A percentile compares a stretch with the other conserved stretches of the same genome.
These are phyloP conservation scores for Solanum habrochaites DNA, from an alignment of 257 asterid species.

Conservation along the genomic window DNA sequence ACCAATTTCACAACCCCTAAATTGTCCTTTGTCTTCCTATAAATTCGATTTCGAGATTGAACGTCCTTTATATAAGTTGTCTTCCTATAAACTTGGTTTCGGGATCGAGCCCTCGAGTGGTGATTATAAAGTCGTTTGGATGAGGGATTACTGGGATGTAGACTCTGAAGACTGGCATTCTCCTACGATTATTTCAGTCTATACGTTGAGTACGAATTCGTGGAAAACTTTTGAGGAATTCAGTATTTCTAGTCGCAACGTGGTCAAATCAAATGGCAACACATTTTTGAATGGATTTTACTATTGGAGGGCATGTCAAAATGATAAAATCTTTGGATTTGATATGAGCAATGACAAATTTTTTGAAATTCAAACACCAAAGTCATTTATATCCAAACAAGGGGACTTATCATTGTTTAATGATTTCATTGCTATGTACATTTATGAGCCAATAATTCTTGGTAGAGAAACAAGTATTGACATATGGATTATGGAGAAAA, in stretches of 20 bases:
- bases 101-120: slow-evolving; percentile 25
- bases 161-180: not conserved
- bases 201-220: slow-evolving; percentile 21
- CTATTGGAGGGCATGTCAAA: slow-evolving; percentile 25
- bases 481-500: slow-evolving; percentile 29
- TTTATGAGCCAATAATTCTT: slow-evolving; percentile 9
- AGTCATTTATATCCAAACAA: slow-evolving; percentile 4
- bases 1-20: slow-evolving; percentile 6
- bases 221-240: slow-evolving; percentile 31
- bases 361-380: slow-evolving; percentile 16
- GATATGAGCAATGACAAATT: slow-evolving; percentile 25
- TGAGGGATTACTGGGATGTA: slow-evolving; percentile 18
- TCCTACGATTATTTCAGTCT: slow-evolving; percentile 19
- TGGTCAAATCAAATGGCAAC: slow-evolving; percentile 17
- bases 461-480: slow-evolving; percentile 9
- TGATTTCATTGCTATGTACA: slow-evolving; percentile 22
- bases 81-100: slow-evolving; percentile 18
- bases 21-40: slow-evolving; percentile 2
- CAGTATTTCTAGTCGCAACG: slow-evolving; percentile 2
- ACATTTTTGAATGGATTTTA: slow-evolving; percentile 34
- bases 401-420: slow-evolving; percentile 25
- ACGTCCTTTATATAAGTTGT: slow-evolving; percentile 1
- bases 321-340: slow-evolving; percentile 18
- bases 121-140: slow-evolving; percentile 20
- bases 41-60: slow-evolving; percentile 31